These are phyloP conservation scores for Phytopythium chamaehyphon DNA, from an alignment of 352 stramenopile genomes.

Conservation along the genomic window DNA sequence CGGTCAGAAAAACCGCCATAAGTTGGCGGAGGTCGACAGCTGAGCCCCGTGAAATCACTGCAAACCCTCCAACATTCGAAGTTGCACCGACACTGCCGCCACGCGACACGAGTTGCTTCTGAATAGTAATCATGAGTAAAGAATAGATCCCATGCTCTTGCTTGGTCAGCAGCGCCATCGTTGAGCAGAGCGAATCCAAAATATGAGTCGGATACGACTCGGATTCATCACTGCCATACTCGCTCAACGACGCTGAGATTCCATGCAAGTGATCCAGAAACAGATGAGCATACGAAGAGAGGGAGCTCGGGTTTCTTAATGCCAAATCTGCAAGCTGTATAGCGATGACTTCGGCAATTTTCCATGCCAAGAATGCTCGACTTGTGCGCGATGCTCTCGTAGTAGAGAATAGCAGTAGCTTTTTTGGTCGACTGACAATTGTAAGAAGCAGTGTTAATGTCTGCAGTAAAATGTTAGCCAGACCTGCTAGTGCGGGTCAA, in stretches of 20 bases:
- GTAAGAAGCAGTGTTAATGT: conserved; percentile 64
- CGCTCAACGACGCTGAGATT: conserved; percentile 39
- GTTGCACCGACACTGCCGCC: conserved; percentile 13
- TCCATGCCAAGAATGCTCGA: conserved; percentile 47
- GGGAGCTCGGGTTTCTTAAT: conserved; percentile 21
- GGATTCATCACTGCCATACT: conserved; percentile 15
- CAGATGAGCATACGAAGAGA: conserved; percentile 63
- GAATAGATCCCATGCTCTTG: conserved; percentile 66
- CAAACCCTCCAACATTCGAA: conserved; percentile 14
- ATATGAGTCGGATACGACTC: conserved; percentile 51
- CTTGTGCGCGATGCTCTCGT: conserved; percentile 23
- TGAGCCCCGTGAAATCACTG: conserved; percentile 14
- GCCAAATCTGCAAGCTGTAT: conserved; percentile 40
- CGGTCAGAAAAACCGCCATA: conserved; percentile 73
- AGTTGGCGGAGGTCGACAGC: conserved; percentile 63
- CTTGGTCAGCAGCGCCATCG: conserved; percentile 62
- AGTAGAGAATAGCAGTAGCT: conserved; percentile 47
- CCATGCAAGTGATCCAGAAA: conserved; percentile 77
- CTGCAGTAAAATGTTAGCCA: too few relatives aligned
- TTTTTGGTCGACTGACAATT: conserved; percentile 60
- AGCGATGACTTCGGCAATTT: conserved; percentile 56
- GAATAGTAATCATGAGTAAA: conserved; percentile 82
- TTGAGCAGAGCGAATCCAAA: conserved; percentile 61
- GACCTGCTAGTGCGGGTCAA: too few relatives aligned
- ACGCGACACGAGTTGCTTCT: conserved; percentile 69